Evolutionary conservation across 352 stramenopile genomes (phyloP).

Genomic region (Saprolegnia parasitica): DNA sequence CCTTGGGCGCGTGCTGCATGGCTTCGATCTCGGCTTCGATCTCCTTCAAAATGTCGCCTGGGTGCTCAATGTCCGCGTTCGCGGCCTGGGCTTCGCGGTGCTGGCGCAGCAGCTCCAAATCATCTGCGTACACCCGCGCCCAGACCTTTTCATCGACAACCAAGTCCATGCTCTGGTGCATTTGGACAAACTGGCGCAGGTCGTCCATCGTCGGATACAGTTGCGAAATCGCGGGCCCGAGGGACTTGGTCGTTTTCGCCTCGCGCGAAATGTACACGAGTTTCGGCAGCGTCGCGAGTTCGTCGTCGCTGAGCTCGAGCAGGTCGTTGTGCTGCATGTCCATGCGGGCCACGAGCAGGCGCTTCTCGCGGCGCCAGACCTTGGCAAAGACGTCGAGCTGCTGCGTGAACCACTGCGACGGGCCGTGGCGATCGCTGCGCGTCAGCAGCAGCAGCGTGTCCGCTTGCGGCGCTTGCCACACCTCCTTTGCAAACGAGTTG

Average conservation of each 20-base stretch:
- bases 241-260: neutral
- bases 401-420: conserved; percentile 18
- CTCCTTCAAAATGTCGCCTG: conserved; percentile 28
- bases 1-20: neutral
- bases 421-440: neutral
- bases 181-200: conserved; percentile 21
- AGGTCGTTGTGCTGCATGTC: conserved; percentile 27
- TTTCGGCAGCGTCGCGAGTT: neutral
- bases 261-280: conserved; percentile 6
- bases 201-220: conserved; percentile 28
- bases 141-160: conserved; percentile 23
- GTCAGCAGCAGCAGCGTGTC: conserved; percentile 24
- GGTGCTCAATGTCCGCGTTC: conserved; percentile 7
- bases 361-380: conserved; percentile 25
- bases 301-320: conserved; percentile 17
- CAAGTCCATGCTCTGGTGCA: conserved; percentile 15
- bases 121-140: conserved; percentile 16
- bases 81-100: conserved; percentile 8
- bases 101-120: conserved; percentile 18
- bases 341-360: conserved; percentile 16
- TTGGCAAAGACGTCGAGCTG: conserved; percentile 25
- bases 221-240: neutral
- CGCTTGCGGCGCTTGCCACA: neutral
- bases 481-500: conserved; percentile 23
- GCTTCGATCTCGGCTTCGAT: conserved; percentile 22